These are phyloP conservation scores for Trichoderma pleuroti DNA, from an alignment of 2,329 filamentous ascomycete genomes.

Conservation along the genomic window DNA sequence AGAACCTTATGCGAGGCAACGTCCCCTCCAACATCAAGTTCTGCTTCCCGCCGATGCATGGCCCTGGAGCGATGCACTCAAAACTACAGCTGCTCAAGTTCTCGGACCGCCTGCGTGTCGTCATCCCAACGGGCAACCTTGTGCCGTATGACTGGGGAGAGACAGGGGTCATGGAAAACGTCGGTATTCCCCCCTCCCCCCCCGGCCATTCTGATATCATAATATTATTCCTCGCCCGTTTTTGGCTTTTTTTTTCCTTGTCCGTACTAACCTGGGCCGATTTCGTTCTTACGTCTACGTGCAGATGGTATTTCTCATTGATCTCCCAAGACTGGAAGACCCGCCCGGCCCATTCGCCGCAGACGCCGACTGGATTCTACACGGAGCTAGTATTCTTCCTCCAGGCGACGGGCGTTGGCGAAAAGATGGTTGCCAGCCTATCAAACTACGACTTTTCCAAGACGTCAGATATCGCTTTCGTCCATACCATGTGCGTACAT, in stretches of 20 bases:
- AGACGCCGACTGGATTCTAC: constrained; percentile 51
- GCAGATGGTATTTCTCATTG: constrained; percentile 83
- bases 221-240: neutral
- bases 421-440: constrained; percentile 64
- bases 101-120: constrained; percentile 68
- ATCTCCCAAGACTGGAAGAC: constrained; percentile 64
- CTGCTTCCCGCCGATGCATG: constrained; percentile 80
- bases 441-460: constrained; percentile 75
- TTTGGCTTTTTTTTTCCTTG: neutral
- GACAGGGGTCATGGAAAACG: constrained; percentile 79
- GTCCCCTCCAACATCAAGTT: constrained; percentile 57
- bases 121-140: constrained; percentile 83
- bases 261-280: neutral
- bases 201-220: neutral
- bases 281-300: constrained; percentile 21
- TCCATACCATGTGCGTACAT: constrained; percentile 73
- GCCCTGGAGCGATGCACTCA: constrained; percentile 80
- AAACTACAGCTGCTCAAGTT: constrained; percentile 92
- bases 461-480: constrained; percentile 70
- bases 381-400: constrained; percentile 70
- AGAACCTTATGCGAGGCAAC: constrained; percentile 47
- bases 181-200: constrained; percentile 29
- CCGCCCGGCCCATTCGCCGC: constrained; percentile 27
- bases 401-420: constrained; percentile 60
- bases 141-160: constrained; percentile 89